Base-by-base conservation (phyloP, 2,329 filamentous ascomycete genomes). In the Allantophomopsis lycopodina region DNA sequence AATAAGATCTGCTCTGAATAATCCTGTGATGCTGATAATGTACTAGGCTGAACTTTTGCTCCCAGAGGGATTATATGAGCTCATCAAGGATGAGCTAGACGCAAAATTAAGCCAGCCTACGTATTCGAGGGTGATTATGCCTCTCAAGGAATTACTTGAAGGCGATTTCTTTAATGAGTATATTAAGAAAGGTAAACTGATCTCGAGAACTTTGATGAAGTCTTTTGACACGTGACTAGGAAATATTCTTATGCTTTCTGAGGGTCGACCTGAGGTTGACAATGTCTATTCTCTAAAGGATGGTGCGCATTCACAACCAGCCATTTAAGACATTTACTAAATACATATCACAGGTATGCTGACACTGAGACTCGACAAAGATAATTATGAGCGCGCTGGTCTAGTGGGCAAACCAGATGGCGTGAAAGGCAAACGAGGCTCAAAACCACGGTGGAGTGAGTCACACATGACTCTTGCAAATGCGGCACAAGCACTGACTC, bases 161-260 rank as follows among this genome's bases (percentile, higher is more conserved):
- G 73, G 75, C 1, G 72, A 78, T 0, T 94, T 95, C 51, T 87
- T 94, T 52, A 80, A 73, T n/a, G 67, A 77, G 34, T 88, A 93
- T 54, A 79, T 96, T 48, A 94, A 94, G 58, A 71, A 46, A 49
- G 51, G 52, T 53, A 14, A 28, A 4, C 10, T 8, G 23, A 10
- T 28, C 10, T 28, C 11, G 23, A 28, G 23, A 28, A 3, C 23
- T 28, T 12, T 12, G 5, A 28, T 6, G 23, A 6, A 6, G 7
- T 28, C 10, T 8, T 28, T 10, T 28, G 8, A 28, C 23, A 28
- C 23, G 23, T 28, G 8, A 28, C 23, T 43, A 87, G 85, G 85
- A 5, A 79, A 86, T 53, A 64, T 93, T 37, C 59, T 84, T 48
- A 84, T 96, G 81, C 69, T 94, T 2, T 94, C 88, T 0, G 74